Base-by-base conservation (phyloP, 1,284 basidiomycete species). In the Vanrija sp. region DNA sequence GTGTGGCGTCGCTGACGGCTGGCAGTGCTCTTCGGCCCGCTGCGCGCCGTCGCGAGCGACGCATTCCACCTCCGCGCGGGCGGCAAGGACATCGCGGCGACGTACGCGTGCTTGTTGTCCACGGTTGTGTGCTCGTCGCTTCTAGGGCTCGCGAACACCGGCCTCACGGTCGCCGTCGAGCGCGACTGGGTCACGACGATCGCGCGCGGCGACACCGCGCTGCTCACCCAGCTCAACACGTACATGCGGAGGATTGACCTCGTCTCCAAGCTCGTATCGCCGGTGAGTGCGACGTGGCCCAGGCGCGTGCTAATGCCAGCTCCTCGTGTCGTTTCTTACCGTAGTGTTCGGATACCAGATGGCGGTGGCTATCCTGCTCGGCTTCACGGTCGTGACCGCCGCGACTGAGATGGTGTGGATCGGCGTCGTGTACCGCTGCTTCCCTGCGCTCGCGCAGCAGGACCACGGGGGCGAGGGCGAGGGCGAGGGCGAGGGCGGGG, bases 171-270 rank as follows among this genome's bases (percentile, higher is more conserved):
- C 1, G 76, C 76, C 0, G 71, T 81, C 21, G 79, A 81, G 61
- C 63, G 80, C 6, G 80, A 80, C 55, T 81, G 80, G 80, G 77
- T 79, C 7, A 76, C 75, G 3, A 67, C 72, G 42, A 78, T 80
- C 54, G 72, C 77, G 5, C 46, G 66, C 45, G 49, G 61, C 19
- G 54, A 70, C 61, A 48, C 71, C 49, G 59, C 47, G 9, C 55
- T 59, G 3, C 60, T 76, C 12, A 76, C 72, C 0, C 42, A 48
- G n/a, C 60, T 78, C 38, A 78, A 78, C 59, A 74, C 76, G 26
- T 72, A 54, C 34, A 72, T 78, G 53, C 72, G 80, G 1, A 69
- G 80, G 15, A 78, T 80, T 38, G 79, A 80, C 58, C 68, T 81
- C 1, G 55, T 78, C 12, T 76, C 72, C 26, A 80, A 80, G 63